Conservation (phyloP, 2,329 filamentous ascomycete genomes). For the Sphaerulina populicola region DNA sequence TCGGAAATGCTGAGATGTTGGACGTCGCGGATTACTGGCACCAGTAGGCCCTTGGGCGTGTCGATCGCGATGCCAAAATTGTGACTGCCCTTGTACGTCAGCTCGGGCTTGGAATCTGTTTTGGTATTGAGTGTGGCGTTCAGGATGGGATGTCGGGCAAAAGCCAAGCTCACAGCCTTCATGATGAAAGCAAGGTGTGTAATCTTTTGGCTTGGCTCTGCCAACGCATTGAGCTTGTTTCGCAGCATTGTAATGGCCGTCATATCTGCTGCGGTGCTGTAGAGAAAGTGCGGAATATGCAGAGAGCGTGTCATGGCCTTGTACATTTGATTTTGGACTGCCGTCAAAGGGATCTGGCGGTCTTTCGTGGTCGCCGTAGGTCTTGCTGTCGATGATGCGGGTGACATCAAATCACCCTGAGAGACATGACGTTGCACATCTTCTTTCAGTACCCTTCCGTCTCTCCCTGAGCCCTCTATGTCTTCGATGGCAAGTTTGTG, state of each 20-base stretch:
- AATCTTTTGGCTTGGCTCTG: conserved; percentile 49
- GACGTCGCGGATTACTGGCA: conserved; percentile 85
- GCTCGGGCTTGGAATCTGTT: conserved; percentile 52
- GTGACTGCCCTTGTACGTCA: conserved; percentile 74
- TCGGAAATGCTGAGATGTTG: conserved; percentile 65
- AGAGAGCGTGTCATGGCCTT: conserved; percentile 92
- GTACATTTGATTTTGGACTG: conserved; percentile 88
- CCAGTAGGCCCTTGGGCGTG: conserved; percentile 76
- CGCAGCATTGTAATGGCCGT: conserved; percentile 65
- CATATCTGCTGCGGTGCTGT: conserved; percentile 82
- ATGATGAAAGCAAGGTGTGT: conserved; percentile 92
- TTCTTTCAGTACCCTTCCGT: conserved; percentile 85
- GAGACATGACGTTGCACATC: conserved; percentile 56
- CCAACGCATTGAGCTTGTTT: conserved; percentile 59
- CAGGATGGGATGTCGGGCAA: conserved; percentile 73
- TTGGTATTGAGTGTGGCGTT: conserved; percentile 72
- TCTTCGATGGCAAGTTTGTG: conserved; percentile 68
- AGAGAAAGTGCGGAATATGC: conserved; percentile 88
- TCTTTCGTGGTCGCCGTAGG: conserved; percentile 46
- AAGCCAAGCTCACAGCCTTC: conserved; percentile 82
- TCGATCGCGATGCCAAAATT: conserved; percentile 97
- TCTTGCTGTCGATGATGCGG: conserved; percentile 30
- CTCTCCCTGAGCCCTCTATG: conserved; percentile 76
- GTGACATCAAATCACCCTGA: conserved; percentile 34
- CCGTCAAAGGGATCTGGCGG: conserved; percentile 60